phyloP scores from a whole-genome alignment of 495 filamentous ascomycete genomes.

The Parathielavia hyrcaniae region DNA sequence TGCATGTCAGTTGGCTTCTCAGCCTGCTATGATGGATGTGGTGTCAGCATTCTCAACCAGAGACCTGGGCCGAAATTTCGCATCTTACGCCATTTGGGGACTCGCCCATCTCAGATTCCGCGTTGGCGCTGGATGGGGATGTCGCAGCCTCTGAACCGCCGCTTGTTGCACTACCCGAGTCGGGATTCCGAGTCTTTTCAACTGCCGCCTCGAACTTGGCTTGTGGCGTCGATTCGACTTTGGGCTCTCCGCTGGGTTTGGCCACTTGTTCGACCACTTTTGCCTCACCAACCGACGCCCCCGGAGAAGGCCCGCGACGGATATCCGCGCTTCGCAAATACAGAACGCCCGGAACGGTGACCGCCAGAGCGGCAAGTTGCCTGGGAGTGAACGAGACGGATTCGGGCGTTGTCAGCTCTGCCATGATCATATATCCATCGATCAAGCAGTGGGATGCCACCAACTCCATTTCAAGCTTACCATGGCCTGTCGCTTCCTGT shows the following conservation, averaged over 20 bases:
- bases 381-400: not conserved
- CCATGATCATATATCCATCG: not conserved
- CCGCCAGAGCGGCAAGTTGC: conserved; percentile 18
- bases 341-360: conserved; percentile 19
- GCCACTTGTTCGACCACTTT: not conserved
- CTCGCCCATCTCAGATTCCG: not conserved
- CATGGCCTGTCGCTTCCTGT: conserved; percentile 20
- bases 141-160: conserved; percentile 1
- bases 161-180: conserved; percentile 9
- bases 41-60: conserved; percentile 1
- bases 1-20: conserved; percentile 18
- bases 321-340: conserved; percentile 2
- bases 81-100: conserved; percentile 10
- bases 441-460: not conserved
- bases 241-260: not conserved
- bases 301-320: not conserved
- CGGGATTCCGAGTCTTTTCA: not conserved
- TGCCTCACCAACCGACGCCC: not conserved
- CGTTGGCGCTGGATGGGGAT: conserved; percentile 1
- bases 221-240: not conserved
- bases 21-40: conserved; percentile 13
- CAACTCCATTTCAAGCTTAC: conserved; percentile 8
- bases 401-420: not conserved
- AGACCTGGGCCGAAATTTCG: not conserved
- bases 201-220: not conserved